Conservation (phyloP, 192 early-diverging fungal genomes). For the Coemansia aciculifera region DNA sequence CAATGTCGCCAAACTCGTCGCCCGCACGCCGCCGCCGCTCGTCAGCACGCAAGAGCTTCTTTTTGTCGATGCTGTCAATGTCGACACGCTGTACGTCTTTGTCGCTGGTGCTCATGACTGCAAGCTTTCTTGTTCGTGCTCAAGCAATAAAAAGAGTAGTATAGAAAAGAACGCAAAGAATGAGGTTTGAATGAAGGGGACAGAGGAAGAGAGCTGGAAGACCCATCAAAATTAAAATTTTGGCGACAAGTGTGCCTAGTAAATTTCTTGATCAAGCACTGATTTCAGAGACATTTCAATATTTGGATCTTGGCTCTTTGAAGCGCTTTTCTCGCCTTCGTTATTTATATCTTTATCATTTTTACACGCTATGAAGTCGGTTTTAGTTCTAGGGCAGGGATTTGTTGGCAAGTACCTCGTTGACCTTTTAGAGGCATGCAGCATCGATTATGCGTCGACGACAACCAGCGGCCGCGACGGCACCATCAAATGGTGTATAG, state of each 20-base stretch:
- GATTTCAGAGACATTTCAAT: neutral
- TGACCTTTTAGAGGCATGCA: slow-evolving; percentile 3
- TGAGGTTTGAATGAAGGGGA: neutral
- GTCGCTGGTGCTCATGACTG: slow-evolving; percentile 7
- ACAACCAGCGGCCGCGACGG: slow-evolving; percentile 42
- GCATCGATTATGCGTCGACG: slow-evolving; percentile 21
- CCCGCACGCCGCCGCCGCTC: slow-evolving; percentile 41
- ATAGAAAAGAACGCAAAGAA: neutral
- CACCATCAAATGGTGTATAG: slow-evolving; percentile 37
- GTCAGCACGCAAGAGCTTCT: slow-evolving; percentile 43
- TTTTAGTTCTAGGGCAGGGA: slow-evolving; percentile 45
- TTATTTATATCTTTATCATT: neutral
- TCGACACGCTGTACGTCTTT: slow-evolving; percentile 7
- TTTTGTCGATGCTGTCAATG: slow-evolving; percentile 36
- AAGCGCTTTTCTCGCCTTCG: neutral
- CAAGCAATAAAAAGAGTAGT: neutral
- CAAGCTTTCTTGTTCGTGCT: neutral
- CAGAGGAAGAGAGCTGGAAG: neutral
- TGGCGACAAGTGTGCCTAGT: neutral
- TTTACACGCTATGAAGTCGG: slow-evolving; percentile 3
- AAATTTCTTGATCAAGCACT: neutral
- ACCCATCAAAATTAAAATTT: neutral
- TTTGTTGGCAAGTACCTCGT: slow-evolving; percentile 46
- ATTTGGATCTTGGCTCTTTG: neutral
- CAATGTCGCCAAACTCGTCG: slow-evolving; percentile 46